A percentile compares a stretch with the other conserved stretches of the same genome.
These are phyloP conservation scores for Plectosphaerella cucumerina DNA, from an alignment of 2,329 filamentous ascomycete species.

Conservation along the genomic window DNA sequence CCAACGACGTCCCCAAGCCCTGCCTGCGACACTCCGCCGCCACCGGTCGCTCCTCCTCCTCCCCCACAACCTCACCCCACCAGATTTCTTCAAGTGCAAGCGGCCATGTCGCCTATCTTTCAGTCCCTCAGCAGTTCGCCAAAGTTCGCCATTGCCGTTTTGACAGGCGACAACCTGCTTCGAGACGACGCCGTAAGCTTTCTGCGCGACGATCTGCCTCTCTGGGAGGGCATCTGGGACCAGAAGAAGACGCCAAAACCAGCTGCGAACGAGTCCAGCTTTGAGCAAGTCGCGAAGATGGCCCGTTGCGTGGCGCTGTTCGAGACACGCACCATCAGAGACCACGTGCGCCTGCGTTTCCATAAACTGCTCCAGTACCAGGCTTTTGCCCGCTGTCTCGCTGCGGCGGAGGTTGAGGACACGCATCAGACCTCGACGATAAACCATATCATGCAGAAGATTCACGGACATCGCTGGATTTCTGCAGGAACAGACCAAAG, in stretches of 20 bases:
- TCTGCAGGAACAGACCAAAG: neutral
- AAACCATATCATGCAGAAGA: neutral
- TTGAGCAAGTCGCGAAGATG: neutral
- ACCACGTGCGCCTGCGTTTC: neutral
- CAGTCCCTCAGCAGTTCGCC: neutral
- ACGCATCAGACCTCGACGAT: neutral
- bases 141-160: neutral
- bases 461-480: neutral
- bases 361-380: neutral
- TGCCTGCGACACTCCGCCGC: neutral
- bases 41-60: neutral
- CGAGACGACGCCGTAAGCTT: neutral
- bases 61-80: neutral
- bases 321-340: neutral
- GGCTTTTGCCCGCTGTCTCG: neutral
- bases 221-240: neutral
- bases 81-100: neutral
- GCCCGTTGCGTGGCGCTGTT: neutral
- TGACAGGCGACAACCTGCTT: neutral
- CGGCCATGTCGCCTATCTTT: neutral
- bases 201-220: neutral
- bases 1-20: neutral
- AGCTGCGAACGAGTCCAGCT: neutral
- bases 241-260: neutral
- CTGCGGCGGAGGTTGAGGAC: neutral